phyloP scores from a whole-genome alignment of 2,329 filamentous ascomycete genomes.

The Talaromyces sp. region DNA sequence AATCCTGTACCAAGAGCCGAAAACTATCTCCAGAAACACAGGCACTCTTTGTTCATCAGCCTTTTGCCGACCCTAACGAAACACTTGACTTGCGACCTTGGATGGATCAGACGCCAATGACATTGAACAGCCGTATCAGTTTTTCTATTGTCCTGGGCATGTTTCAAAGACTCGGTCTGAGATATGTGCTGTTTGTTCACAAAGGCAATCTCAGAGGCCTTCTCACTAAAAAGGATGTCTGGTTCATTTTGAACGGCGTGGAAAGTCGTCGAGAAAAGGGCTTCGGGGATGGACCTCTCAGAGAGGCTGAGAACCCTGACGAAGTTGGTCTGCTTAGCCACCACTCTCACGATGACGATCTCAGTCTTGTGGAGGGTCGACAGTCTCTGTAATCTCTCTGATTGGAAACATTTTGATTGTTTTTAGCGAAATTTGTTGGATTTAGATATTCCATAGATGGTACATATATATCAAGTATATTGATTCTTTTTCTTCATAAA shows the following conservation, averaged over 20 bases:
- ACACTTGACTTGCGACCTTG: slow-evolving; percentile 87
- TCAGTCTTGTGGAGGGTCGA: slow-evolving; percentile 26
- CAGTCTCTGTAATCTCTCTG: slow-evolving; percentile 22
- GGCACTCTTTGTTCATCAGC: slow-evolving; percentile 78
- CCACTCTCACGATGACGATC: slow-evolving; percentile 21
- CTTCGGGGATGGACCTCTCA: slow-evolving; percentile 23
- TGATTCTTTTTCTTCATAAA: neutral
- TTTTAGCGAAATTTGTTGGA: neutral
- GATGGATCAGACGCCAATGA: slow-evolving; percentile 99
- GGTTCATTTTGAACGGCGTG: slow-evolving; percentile 81
- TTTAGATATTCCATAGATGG: slow-evolving; percentile 2
- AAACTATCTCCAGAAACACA: slow-evolving; percentile 66
- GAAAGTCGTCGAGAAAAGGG: slow-evolving; percentile 46
- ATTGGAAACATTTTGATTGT: neutral
- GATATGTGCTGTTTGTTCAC: slow-evolving; percentile 85
- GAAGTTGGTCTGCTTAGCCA: slow-evolving; percentile 34
- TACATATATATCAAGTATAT: slow-evolving; percentile 1
- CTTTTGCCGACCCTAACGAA: slow-evolving; percentile 68
- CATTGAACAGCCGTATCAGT: slow-evolving; percentile 68
- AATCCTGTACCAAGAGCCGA: slow-evolving; percentile 49
- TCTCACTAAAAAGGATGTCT: slow-evolving; percentile 95
- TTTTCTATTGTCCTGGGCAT: slow-evolving; percentile 85
- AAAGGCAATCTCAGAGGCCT: slow-evolving; percentile 76
- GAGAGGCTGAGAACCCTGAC: slow-evolving; percentile 25
- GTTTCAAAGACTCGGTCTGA: slow-evolving; percentile 88